Percentiles rank a stretch among this genome's conserved stretches.
These are phyloP conservation scores for Globisporangium iwayamae DNA, from an alignment of 352 stramenopile genomes.

Conservation along the genomic window DNA sequence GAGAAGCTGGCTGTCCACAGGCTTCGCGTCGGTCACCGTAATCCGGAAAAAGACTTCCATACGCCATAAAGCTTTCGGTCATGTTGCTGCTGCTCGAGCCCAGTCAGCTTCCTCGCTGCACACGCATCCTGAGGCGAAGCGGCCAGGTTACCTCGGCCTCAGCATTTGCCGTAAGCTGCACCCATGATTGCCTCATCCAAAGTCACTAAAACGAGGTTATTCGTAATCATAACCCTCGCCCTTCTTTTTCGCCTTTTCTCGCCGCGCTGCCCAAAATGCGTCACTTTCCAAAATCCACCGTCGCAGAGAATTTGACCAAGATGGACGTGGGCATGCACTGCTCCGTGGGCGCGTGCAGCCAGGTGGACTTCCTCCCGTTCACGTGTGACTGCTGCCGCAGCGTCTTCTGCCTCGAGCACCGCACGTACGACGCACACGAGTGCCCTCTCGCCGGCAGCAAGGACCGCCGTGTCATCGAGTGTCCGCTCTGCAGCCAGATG, in stretches of 20 bases:
- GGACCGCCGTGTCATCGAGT: constrained; percentile 69
- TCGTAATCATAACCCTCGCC: background rate
- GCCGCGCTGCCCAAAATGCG: background rate
- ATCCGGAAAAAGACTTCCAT: no score
- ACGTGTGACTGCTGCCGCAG: constrained; percentile 77
- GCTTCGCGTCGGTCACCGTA: no score
- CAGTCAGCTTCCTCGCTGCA: no score
- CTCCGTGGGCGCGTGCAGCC: constrained; percentile 54
- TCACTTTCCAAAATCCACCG: background rate
- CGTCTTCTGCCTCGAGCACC: constrained; percentile 84
- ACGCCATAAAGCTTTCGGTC: no score
- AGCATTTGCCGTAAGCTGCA: no score
- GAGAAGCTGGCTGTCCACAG: no score
- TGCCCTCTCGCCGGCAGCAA: constrained; percentile 61
- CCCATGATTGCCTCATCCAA: background rate
- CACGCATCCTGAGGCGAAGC: no score
- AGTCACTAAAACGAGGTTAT: background rate
- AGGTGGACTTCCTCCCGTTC: constrained; percentile 87
- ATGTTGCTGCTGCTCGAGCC: no score
- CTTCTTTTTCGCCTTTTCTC: background rate
- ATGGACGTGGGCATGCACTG: constrained; percentile 81
- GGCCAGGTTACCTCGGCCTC: no score
- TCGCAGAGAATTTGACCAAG: background rate
- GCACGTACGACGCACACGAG: constrained; percentile 70
- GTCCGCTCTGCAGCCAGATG: constrained; percentile 59